phyloP scores from a whole-genome alignment of 495 filamentous ascomycete genomes.

The Patellaria atrata region DNA sequence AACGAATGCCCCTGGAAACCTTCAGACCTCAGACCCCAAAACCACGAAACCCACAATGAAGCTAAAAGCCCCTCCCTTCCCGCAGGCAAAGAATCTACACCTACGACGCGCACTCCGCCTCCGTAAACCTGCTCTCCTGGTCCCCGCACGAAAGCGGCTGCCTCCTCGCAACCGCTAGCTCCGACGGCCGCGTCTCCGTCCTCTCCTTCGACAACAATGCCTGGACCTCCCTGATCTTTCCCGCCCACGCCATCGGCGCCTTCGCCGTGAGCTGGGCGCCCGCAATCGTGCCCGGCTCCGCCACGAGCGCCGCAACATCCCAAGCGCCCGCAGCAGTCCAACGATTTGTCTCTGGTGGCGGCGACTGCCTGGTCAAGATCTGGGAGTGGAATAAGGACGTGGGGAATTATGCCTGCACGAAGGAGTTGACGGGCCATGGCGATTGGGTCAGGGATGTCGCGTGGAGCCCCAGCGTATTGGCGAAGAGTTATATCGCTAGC shows the following conservation, averaged over 20 bases:
- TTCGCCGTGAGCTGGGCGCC: constrained; percentile 96
- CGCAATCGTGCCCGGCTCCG: constrained; percentile 57
- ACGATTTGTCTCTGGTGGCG: constrained; percentile 85
- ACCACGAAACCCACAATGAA: background rate
- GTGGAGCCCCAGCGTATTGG: constrained; percentile 85
- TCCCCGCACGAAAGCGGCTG: constrained; percentile 92
- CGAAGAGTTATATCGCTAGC: constrained; percentile 88
- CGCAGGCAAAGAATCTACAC: constrained; percentile 64
- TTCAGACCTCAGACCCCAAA: no score
- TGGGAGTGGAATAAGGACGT: constrained; percentile 52
- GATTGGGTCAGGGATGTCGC: constrained; percentile 99
- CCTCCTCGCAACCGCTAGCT: constrained; percentile 84
- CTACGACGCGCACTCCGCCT: constrained; percentile 80
- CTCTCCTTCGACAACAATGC: constrained; percentile 91
- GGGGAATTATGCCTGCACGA: constrained; percentile 37
- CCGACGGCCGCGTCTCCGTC: constrained; percentile 82
- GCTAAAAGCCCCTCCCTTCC: background rate
- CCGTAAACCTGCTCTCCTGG: constrained; percentile 93
- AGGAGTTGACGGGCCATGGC: constrained; percentile 57
- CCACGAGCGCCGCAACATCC: constrained; percentile 56
- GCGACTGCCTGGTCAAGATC: constrained; percentile 82
- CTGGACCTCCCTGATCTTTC: constrained; percentile 74
- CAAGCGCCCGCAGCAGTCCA: constrained; percentile 42
- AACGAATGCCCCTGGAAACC: no score
- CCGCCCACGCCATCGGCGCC: constrained; percentile 81